Evolutionary conservation across 2,329 filamentous ascomycete species (phyloP), one percentile per base, ranked within the genome.

Genomic region (Aureobasidium pullulans): DNA sequence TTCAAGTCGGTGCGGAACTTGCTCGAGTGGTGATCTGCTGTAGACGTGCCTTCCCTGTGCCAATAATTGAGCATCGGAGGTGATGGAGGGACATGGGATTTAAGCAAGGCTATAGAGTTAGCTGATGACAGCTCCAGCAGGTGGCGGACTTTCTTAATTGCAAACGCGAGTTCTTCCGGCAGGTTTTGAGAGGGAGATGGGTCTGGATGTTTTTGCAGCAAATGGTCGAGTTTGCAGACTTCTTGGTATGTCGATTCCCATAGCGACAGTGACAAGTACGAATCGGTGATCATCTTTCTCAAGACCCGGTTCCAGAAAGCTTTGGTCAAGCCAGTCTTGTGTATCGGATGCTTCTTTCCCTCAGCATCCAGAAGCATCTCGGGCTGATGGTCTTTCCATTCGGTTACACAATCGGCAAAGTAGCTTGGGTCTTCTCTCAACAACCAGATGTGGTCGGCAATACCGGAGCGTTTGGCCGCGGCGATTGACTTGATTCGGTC

Each of bases 371-470:
- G 72, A 19, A 81, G 15, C 59, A 72, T 67, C 54, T 81, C 76
- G 10, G 68, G 67, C 0, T 75, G 70, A 63, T 84, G 82, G 13
- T 83, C 79, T 28, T 70, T 73, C 31, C 66, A 64, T 1, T 81
- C 77, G 6, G 66, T 62, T 1, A 83, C 46, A 0, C 68, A 59
- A 1, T 79, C 71, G 3, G 73, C 68, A 62, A 85, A 85, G 68
- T 84, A 85, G 0, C 69, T 69, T 0, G 83, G 82, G 65, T 86
- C 84, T 64, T 86, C 83, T 10, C 82, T 75, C 3, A 86, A 69
- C 0, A 74, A 64, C 76, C 76, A 81, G 0, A 84, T 44, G 63
- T 84, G 80, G 66, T 85, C 82, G 58, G 81, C 76, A 0, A 76
- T 75, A 2, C 73, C 72, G 0, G 71, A 65, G 0, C 64, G 64